Percentiles rank a stretch among this genome's conserved stretches.
Evolutionary conservation across 2,329 filamentous ascomycete genomes (phyloP).

Genomic region (Helotiales sp.): DNA sequence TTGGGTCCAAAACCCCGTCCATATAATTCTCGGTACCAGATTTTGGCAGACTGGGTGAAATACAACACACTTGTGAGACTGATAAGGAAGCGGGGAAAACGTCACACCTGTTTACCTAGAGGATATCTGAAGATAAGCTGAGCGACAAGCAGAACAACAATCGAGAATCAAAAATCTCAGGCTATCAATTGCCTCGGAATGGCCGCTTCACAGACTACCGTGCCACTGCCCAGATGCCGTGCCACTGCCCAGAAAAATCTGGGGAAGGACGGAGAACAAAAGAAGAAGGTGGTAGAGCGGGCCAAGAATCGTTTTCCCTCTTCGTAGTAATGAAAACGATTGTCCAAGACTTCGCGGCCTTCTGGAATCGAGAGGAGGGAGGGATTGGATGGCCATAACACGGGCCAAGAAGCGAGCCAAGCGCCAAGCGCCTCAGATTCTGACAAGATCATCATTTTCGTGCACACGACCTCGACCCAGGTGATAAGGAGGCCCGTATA

Average conservation of each 20-base stretch:
- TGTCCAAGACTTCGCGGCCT: not conserved
- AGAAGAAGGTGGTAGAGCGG: not conserved
- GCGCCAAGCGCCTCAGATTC: slow-evolving; percentile 1
- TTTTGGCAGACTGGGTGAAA: not conserved
- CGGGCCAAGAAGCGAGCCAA: slow-evolving; percentile 6
- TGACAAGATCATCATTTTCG: not conserved
- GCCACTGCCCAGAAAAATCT: not conserved
- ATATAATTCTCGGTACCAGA: not conserved
- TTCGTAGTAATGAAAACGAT: not conserved
- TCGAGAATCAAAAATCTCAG: not conserved
- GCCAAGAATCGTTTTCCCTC: not conserved
- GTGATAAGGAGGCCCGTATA: too few relatives aligned
- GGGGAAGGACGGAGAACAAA: not conserved
- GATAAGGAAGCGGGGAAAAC: not conserved
- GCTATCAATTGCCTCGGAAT: not conserved
- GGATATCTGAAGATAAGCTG: not conserved
- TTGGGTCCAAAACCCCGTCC: not conserved
- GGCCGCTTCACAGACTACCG: not conserved
- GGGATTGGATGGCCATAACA: not conserved
- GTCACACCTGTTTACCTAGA: not conserved
- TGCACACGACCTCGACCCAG: not conserved
- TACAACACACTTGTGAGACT: not conserved
- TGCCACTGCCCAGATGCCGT: not conserved
- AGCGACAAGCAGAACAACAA: not conserved
- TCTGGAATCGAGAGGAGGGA: not conserved